These are phyloP conservation scores for Talaromyces ruber DNA, from an alignment of 495 filamentous ascomycete genomes.

Conservation along the genomic window DNA sequence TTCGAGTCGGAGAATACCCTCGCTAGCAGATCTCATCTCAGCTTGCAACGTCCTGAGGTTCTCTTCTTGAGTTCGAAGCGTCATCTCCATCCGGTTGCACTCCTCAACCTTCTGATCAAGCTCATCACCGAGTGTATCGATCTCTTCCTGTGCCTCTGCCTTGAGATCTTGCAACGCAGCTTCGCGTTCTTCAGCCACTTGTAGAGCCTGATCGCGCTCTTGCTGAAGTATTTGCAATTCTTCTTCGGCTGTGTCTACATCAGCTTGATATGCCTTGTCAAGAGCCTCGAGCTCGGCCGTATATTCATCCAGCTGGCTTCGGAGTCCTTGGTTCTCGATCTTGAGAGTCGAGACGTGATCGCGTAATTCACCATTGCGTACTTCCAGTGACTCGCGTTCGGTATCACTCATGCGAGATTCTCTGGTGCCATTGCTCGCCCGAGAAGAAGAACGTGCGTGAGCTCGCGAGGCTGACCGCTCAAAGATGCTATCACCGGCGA, in stretches of 20 bases:
- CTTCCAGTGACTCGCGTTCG: constrained; percentile 81
- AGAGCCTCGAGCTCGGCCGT: constrained; percentile 57
- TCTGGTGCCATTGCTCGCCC: constrained; percentile 62
- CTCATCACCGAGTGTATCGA: constrained; percentile 75
- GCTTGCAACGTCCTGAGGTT: constrained; percentile 77
- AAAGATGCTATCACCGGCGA: constrained; percentile 83
- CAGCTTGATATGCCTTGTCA: constrained; percentile 60
- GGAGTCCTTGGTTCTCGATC: constrained; percentile 73
- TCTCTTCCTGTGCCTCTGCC: constrained; percentile 73
- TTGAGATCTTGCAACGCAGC: constrained; percentile 68
- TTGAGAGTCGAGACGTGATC: constrained; percentile 80
- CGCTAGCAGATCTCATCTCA: constrained; percentile 85
- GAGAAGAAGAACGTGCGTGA: constrained; percentile 61
- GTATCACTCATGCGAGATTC: constrained; percentile 64
- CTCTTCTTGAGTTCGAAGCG: constrained; percentile 46
- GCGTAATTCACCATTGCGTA: constrained; percentile 69
- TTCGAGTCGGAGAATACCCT: constrained; percentile 74
- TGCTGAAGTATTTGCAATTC: constrained; percentile 75
- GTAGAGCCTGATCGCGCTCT: constrained; percentile 80
- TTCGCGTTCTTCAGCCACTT: constrained; percentile 70
- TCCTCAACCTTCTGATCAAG: constrained; percentile 65
- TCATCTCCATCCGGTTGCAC: constrained; percentile 60
- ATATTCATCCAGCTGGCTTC: constrained; percentile 61
- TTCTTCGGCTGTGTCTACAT: constrained; percentile 65
- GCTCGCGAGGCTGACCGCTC: constrained; percentile 87